Percentiles rank a stretch among this genome's conserved stretches.
phyloP scores from a whole-genome alignment of 2,329 filamentous ascomycete genomes.

The Basipetospora chlamydospora region DNA sequence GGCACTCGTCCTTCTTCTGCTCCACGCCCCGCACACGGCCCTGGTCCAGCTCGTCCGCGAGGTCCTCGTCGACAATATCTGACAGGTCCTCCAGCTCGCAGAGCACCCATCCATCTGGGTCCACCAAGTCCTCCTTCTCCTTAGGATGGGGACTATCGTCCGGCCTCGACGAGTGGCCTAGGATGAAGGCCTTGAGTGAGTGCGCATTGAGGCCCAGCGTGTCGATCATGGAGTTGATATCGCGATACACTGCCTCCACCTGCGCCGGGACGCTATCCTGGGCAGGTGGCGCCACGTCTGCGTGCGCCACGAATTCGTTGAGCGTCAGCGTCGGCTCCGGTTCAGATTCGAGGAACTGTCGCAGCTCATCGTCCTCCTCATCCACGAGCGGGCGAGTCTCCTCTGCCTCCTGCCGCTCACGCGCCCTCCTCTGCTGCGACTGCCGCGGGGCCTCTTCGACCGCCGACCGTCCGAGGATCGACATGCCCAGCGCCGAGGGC shows the following conservation, averaged over 20 bases:
- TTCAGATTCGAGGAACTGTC: conserved; percentile 44
- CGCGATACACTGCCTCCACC: conserved; percentile 56
- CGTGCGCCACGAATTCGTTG: conserved; percentile 53
- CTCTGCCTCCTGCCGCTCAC: conserved; percentile 40
- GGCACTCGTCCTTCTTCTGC: conserved; percentile 52
- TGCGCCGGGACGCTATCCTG: conserved; percentile 46
- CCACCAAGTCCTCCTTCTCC: conserved; percentile 53
- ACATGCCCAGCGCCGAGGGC: conserved; percentile 6
- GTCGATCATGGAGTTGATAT: conserved; percentile 90
- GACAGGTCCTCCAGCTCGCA: conserved; percentile 60
- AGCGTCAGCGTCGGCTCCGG: conserved; percentile 47
- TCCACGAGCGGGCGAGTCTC: conserved; percentile 45
- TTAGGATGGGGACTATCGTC: conserved; percentile 41
- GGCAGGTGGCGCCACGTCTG: conserved; percentile 36
- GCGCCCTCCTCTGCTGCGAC: conserved; percentile 34
- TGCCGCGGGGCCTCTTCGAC: conserved; percentile 31
- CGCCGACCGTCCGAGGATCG: conserved; percentile 17
- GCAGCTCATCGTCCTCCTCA: conserved; percentile 55
- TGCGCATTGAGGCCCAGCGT: conserved; percentile 71
- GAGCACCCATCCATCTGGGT: conserved; percentile 55
- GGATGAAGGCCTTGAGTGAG: conserved; percentile 50
- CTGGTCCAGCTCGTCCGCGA: conserved; percentile 50
- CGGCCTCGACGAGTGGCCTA: conserved; percentile 46
- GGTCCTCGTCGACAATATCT: conserved; percentile 44
- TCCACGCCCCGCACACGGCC: conserved; percentile 55